Evolutionary conservation across 202 grass and related monocot species (phyloP).

Genomic region (Carex sylvatica): DNA sequence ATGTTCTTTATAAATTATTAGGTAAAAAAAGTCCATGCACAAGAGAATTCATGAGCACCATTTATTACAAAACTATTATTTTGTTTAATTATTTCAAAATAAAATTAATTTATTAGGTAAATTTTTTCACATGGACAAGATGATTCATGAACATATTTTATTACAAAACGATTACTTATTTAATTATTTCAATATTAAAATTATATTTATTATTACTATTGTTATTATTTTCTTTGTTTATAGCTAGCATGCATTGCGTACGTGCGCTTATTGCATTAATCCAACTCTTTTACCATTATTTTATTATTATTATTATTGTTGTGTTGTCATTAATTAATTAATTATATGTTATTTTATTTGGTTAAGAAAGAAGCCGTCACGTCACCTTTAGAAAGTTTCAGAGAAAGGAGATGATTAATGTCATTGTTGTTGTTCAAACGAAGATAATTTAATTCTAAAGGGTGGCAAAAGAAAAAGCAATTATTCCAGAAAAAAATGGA

Average conservation of each 20-base stretch:
- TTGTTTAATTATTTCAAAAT: no score
- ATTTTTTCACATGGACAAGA: background rate
- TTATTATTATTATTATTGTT: no score
- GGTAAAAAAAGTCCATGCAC: no score
- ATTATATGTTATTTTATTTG: background rate
- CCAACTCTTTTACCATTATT: no score
- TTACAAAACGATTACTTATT: background rate
- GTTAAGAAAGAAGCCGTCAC: background rate
- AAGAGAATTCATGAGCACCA: no score
- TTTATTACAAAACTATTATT: no score
- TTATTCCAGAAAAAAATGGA: background rate
- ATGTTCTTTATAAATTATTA: background rate
- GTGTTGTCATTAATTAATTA: no score
- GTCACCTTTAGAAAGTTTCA: constrained; percentile 6
- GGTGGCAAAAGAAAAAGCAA: background rate
- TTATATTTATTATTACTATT: background rate
- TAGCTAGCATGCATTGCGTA: no score
- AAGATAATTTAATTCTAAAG: background rate
- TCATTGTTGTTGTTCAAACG: background rate
- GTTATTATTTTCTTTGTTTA: background rate
- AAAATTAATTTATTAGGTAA: background rate
- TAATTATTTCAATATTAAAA: background rate
- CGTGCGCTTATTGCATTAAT: background rate
- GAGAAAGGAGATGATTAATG: background rate
- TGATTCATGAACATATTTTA: background rate